Evolutionary conservation across 2,329 filamentous ascomycete species (phyloP).

Genomic region (Colletotrichum lupini): DNA sequence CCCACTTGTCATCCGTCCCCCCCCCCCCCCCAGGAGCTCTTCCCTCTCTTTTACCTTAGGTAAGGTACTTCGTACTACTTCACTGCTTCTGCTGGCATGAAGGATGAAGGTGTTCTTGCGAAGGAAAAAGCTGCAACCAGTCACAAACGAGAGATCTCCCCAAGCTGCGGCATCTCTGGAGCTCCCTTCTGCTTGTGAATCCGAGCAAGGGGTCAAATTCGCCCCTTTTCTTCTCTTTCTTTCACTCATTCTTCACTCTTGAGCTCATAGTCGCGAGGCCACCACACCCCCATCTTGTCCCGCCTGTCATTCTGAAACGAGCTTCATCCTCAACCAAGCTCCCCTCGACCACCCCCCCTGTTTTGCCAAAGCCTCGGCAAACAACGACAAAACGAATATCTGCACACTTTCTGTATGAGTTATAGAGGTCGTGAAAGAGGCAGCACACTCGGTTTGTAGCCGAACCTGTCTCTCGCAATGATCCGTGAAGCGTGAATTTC

Average conservation of each 20-base stretch:
- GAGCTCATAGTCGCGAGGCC: neutral
- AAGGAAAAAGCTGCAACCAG: neutral
- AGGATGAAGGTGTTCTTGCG: neutral
- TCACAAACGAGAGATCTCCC: neutral
- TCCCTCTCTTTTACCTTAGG: too few relatives aligned
- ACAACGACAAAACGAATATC: neutral
- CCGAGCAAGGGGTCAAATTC: neutral
- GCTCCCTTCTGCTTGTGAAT: neutral
- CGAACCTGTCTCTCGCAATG: too few relatives aligned
- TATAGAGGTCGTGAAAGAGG: neutral
- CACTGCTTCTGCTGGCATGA: too few relatives aligned
- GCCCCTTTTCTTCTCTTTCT: neutral
- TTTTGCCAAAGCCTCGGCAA: neutral
- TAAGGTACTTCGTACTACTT: too few relatives aligned
- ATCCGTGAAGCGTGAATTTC: too few relatives aligned
- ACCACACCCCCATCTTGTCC: neutral
- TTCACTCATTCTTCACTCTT: too few relatives aligned
- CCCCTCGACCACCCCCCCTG: conserved; percentile 5
- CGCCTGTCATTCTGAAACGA: conserved; percentile 31
- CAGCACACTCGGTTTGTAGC: neutral
- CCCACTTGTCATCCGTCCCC: neutral
- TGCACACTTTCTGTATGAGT: neutral
- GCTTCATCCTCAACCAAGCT: conserved; percentile 23
- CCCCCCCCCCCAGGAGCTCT: neutral
- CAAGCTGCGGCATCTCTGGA: conserved; percentile 5